These are phyloP conservation scores for Brasenia schreberi DNA, from an alignment of 164 flowering plant species.

Conservation along the genomic window DNA sequence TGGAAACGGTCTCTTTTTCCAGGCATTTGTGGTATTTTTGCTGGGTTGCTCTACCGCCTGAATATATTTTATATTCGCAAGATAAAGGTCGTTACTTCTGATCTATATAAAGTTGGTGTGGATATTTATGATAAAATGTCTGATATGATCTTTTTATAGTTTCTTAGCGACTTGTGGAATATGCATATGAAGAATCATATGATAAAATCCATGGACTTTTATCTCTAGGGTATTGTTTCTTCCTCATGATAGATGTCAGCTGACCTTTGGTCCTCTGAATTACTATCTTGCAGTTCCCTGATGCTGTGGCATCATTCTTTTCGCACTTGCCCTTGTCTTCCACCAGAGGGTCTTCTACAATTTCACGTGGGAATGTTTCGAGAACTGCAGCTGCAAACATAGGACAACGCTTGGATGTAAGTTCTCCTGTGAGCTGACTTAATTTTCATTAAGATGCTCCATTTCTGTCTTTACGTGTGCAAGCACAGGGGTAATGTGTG, in stretches of 20 bases:
- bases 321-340: slow-evolving; percentile 50
- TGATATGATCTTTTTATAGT: no score
- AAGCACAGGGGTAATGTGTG: no score
- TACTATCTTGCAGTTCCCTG: slow-evolving; percentile 53
- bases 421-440: slow-evolving; percentile 7
- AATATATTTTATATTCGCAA: slow-evolving; percentile 62
- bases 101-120: neutral
- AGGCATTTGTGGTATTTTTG: slow-evolving; percentile 79
- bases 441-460: no score
- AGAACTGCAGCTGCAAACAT: slow-evolving; percentile 34
- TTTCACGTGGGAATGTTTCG: slow-evolving; percentile 35
- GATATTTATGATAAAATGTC: no score
- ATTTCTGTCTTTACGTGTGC: no score
- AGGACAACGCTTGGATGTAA: slow-evolving; percentile 54
- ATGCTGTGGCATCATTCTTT: slow-evolving; percentile 46
- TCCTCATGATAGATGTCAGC: no score
- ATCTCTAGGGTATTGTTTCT: no score
- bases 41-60: slow-evolving; percentile 71
- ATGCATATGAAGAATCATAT: no score
- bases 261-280: slow-evolving; percentile 1
- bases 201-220: no score
- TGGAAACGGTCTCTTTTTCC: slow-evolving; percentile 84
- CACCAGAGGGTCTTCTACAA: slow-evolving; percentile 33
- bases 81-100: slow-evolving; percentile 42
- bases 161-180: no score